Evolutionary conservation across 2,329 filamentous ascomycete genomes (phyloP).

Genomic region (Aureobasidium sp.): DNA sequence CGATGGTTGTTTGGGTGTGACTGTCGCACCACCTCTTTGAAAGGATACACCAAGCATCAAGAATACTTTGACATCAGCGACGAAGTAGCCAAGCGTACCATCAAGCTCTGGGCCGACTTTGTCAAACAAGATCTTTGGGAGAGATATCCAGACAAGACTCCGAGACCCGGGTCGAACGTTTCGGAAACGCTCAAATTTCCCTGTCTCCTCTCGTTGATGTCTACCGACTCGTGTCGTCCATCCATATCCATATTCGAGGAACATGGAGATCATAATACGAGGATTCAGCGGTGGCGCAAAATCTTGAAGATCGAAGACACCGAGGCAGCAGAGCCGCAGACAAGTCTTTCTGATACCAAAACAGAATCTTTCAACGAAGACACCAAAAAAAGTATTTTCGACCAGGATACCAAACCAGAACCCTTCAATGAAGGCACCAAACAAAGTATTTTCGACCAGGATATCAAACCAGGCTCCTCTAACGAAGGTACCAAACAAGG

Average conservation of each 20-base stretch:
- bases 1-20: not conserved
- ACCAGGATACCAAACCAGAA: too few species aligned
- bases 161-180: not conserved
- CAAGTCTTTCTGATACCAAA: too few species aligned
- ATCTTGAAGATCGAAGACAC: not conserved
- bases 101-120: not conserved
- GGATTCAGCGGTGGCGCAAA: not conserved
- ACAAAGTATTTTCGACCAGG: too few species aligned
- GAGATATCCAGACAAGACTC: not conserved
- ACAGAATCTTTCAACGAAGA: too few species aligned
- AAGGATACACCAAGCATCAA: not conserved
- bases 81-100: not conserved
- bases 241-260: not conserved
- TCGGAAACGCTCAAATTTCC: not conserved
- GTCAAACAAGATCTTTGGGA: not conserved
- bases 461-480: too few species aligned
- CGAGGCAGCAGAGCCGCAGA: not conserved
- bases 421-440: too few species aligned
- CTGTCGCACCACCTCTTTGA: not conserved
- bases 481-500: too few species aligned
- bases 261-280: not conserved
- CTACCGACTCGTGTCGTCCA: not conserved
- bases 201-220: not conserved
- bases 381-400: too few species aligned
- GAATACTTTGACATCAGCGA: not conserved